Percentiles rank a stretch among this genome's conserved stretches.
Evolutionary conservation across 176 grass and related monocot genomes (phyloP).

Genomic region (Musa schizocarpa): DNA sequence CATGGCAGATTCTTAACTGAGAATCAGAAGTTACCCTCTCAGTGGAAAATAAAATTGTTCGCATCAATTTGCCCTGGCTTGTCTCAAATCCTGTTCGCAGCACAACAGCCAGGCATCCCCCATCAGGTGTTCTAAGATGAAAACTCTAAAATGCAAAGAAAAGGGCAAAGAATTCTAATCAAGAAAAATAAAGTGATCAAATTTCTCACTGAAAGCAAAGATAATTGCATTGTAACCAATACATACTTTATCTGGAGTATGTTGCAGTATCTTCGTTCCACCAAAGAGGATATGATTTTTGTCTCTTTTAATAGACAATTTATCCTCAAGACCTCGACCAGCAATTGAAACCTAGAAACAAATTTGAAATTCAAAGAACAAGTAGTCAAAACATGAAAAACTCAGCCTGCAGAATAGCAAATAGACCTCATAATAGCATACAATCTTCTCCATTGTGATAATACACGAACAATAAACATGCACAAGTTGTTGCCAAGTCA

Average conservation of each 20-base stretch:
- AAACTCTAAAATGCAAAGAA: conserved; percentile 54
- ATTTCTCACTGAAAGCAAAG: conserved; percentile 3
- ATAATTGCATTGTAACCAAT: conserved; percentile 3
- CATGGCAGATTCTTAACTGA: conserved; percentile 11
- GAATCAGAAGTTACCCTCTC: conserved; percentile 69
- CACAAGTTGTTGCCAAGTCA: no score
- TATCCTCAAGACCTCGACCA: conserved; percentile 56
- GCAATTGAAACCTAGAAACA: conserved; percentile 61
- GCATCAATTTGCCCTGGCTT: conserved; percentile 97
- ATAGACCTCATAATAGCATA: not conserved
- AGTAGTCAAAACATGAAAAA: not conserved
- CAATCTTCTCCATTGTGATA: not conserved
- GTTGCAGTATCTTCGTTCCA: conserved; percentile 97
- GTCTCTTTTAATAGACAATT: conserved; percentile 87
- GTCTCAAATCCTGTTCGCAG: conserved; percentile 99
- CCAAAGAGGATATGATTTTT: conserved; percentile 98
- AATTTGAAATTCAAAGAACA: conserved; percentile 14
- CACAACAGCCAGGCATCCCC: conserved; percentile 88
- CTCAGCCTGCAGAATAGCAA: not conserved
- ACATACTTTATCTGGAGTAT: conserved; percentile 90
- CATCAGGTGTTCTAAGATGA: conserved; percentile 82
- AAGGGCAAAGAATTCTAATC: conserved; percentile 29
- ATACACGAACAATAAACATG: no score
- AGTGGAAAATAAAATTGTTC: conserved; percentile 98
- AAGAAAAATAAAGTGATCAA: conserved; percentile 6